Conservation (phyloP, 1,284 basidiomycete species). For the Apiotrichum akiyoshidainum region DNA sequence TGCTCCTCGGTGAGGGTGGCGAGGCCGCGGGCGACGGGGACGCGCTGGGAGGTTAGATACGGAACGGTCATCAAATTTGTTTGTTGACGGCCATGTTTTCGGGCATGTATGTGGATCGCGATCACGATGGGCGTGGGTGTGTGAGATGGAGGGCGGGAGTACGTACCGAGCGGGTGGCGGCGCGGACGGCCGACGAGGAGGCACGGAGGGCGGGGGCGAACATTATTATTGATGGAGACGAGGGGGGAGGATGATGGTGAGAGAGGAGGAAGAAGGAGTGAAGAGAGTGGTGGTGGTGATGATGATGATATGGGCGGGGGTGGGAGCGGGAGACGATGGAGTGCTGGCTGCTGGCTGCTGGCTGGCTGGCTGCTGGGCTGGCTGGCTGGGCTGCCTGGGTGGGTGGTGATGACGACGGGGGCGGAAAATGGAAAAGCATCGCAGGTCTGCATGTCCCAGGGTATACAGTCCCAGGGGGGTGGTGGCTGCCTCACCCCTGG, state of each 20-base stretch:
- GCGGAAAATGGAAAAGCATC: no score
- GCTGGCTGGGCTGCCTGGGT: no score
- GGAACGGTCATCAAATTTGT: conserved; percentile 14
- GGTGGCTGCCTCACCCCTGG: no score
- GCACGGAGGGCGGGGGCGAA: conserved; percentile 34
- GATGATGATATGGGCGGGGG: background rate
- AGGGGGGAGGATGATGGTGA: conserved; percentile 3
- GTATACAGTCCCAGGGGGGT: no score
- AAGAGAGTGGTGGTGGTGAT: background rate
- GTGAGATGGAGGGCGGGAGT: background rate
- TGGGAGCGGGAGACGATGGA: background rate
- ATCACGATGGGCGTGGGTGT: background rate
- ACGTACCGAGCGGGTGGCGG: conserved; percentile 24
- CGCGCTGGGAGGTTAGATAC: conserved; percentile 19
- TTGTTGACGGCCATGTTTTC: background rate
- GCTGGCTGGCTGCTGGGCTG: no score
- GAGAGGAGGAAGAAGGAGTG: conserved; percentile 6
- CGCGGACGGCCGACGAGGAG: conserved; percentile 30
- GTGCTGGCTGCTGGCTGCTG: no score
- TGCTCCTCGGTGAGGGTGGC: conserved; percentile 44
- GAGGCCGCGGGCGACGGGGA: conserved; percentile 38
- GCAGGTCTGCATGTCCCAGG: no score
- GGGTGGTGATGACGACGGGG: no score
- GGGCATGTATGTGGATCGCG: background rate
- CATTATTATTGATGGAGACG: conserved; percentile 21